A percentile compares a stretch with the other conserved stretches of the same genome.
Evolutionary conservation across 164 flowering plant genomes (phyloP).

Genomic region (Stephania yunnanensis): DNA sequence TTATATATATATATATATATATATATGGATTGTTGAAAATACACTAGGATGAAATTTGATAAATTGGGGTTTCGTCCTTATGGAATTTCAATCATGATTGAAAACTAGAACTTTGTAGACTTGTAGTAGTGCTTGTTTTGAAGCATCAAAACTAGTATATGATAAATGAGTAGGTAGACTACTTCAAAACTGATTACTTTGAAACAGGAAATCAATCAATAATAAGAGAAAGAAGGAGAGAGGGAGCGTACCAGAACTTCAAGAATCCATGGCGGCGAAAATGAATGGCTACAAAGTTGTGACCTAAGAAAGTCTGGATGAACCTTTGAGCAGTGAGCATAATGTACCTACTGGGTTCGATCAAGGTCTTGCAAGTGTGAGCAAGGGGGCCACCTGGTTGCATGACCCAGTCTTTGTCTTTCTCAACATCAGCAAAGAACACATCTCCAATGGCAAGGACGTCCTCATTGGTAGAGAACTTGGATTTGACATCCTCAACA

Average conservation of each 20-base stretch:
- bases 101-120: neutral
- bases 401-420: slow-evolving; percentile 79
- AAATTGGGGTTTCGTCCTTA: neutral
- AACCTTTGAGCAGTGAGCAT: slow-evolving; percentile 91
- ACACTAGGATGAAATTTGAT: neutral
- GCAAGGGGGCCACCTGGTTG: slow-evolving; percentile 97
- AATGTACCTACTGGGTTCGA: slow-evolving; percentile 81
- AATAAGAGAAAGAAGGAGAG: neutral
- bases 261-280: slow-evolving; percentile 91
- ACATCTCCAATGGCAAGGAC: slow-evolving; percentile 93
- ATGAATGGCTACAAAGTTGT: slow-evolving; percentile 75
- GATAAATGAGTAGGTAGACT: too few species aligned
- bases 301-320: slow-evolving; percentile 89
- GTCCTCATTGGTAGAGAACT: slow-evolving; percentile 58
- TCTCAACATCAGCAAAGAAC: slow-evolving; percentile 82
- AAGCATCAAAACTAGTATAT: neutral
- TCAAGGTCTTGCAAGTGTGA: slow-evolving; percentile 74
- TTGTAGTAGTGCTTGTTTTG: neutral
- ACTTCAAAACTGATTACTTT: neutral
- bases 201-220: neutral
- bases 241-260: slow-evolving; percentile 75
- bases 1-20: neutral
- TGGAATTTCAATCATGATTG: neutral
- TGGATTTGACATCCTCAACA: slow-evolving; percentile 51
- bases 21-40: slow-evolving; percentile 1